Conservation (phyloP, 768 basidiomycete genomes). For the Mycena sanguinolenta region DNA sequence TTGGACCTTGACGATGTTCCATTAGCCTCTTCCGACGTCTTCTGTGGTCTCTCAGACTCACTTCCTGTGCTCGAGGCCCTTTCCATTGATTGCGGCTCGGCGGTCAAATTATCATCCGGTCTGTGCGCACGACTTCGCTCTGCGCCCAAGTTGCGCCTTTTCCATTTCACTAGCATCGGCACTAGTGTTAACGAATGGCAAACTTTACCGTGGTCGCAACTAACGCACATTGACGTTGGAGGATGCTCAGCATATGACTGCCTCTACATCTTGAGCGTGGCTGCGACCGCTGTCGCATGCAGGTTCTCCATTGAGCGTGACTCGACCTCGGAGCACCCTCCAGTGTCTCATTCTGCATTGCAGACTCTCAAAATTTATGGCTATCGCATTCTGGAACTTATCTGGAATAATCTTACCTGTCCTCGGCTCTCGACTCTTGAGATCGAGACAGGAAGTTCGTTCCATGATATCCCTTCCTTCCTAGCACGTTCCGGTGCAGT, state of each 20-base stretch:
- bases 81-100: background rate
- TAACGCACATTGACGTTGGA: conserved; percentile 10
- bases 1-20: too few relatives aligned
- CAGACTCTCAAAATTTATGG: conserved; percentile 7
- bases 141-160: background rate
- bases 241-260: background rate
- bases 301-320: background rate
- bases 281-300: conserved; percentile 1
- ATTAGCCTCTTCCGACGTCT: too few relatives aligned
- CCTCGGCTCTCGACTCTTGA: conserved; percentile 1
- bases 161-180: background rate
- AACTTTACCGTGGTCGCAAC: conserved; percentile 15
- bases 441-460: background rate
- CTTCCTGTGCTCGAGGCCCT: background rate
- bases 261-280: background rate
- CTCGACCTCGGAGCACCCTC: background rate
- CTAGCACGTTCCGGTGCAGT: background rate
- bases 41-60: too few relatives aligned
- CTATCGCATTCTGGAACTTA: background rate
- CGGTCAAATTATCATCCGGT: background rate
- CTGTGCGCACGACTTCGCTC: background rate
- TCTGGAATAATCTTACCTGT: conserved; percentile 12
- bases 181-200: background rate
- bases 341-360: background rate
- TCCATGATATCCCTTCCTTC: background rate